phyloP scores from a whole-genome alignment of 176 grass and related monocot species.

The Stipa capillata region DNA sequence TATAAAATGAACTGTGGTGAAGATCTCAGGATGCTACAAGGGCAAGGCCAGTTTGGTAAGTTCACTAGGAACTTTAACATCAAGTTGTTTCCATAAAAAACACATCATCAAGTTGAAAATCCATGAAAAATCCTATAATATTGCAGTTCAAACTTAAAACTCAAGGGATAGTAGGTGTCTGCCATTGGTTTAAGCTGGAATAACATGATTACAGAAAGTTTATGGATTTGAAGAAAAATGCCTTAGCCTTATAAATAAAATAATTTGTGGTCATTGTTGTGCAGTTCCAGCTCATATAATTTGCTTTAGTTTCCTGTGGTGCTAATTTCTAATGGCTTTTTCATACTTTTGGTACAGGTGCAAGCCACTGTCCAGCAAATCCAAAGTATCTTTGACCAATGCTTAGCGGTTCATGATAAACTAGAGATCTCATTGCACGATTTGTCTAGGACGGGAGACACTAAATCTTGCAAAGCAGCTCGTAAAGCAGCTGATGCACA shows the following conservation, averaged over 20 bases:
- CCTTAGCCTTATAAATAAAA: not conserved
- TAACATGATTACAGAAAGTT: not conserved
- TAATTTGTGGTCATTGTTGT: not conserved
- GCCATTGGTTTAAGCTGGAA: not conserved
- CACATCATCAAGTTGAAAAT: not conserved
- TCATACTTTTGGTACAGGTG: slow-evolving; percentile 36
- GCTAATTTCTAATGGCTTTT: not conserved
- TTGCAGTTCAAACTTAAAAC: not conserved
- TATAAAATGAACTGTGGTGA: not conserved
- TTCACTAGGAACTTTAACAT: not conserved
- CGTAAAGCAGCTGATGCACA: slow-evolving; percentile 86
- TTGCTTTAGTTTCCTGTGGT: not conserved
- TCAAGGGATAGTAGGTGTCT: not conserved
- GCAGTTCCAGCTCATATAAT: not conserved
- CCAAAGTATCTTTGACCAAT: slow-evolving; percentile 64
- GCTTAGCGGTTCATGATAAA: slow-evolving; percentile 65
- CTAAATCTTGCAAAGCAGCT: slow-evolving; percentile 70
- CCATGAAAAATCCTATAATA: not conserved
- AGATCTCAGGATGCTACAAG: not conserved
- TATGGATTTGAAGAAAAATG: not conserved
- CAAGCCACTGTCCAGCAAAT: slow-evolving; percentile 70
- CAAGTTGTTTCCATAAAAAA: not conserved
- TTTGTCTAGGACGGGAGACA: slow-evolving; percentile 81
- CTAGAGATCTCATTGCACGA: slow-evolving; percentile 72
- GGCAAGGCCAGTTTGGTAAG: not conserved